Conservation (phyloP, 129 eudicot genomes). For the Smallanthus sonchifolius region DNA sequence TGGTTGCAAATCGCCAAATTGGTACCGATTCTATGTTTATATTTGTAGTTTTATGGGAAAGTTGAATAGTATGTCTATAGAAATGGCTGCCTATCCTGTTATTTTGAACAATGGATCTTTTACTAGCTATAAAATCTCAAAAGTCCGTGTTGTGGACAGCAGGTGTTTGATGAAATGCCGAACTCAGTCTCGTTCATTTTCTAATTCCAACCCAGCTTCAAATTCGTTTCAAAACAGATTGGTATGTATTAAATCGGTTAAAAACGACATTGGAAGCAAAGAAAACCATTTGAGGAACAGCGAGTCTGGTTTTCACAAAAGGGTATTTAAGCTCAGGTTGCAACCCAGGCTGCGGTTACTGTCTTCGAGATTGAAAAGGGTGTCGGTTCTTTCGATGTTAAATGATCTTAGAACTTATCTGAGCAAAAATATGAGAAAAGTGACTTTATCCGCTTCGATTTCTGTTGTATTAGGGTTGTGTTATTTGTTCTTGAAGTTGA, state of each 20-base stretch:
- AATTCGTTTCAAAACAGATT: constrained; percentile 32
- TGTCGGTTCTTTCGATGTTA: constrained; percentile 40
- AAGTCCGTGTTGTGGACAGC: constrained; percentile 31
- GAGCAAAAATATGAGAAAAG: constrained; percentile 57
- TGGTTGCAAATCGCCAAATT: constrained; percentile 1
- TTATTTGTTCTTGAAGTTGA: constrained; percentile 63
- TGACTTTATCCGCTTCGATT: constrained; percentile 48
- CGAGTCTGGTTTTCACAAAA: constrained; percentile 25
- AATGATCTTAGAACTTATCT: constrained; percentile 48
- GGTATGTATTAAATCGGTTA: constrained; percentile 30
- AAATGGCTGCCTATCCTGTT: constrained; percentile 63
- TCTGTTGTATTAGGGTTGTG: constrained; percentile 73
- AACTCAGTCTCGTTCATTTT: constrained; percentile 33
- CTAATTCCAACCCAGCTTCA: constrained; percentile 22
- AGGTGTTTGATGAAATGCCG: constrained; percentile 31
- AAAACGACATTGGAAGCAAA: constrained; percentile 30
- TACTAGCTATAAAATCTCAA: constrained; percentile 32
- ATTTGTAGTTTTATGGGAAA: constrained; percentile 21
- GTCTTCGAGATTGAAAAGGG: constrained; percentile 49
- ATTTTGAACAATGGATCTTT: constrained; percentile 46
- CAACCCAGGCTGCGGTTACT: constrained; percentile 72
- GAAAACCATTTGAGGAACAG: constrained; percentile 36
- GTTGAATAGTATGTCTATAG: constrained; percentile 20
- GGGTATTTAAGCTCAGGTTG: constrained; percentile 61
- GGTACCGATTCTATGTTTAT: constrained; percentile 12